Evolutionary conservation across 768 basidiomycete species (phyloP).

Genomic region (Podaxis sp.): DNA sequence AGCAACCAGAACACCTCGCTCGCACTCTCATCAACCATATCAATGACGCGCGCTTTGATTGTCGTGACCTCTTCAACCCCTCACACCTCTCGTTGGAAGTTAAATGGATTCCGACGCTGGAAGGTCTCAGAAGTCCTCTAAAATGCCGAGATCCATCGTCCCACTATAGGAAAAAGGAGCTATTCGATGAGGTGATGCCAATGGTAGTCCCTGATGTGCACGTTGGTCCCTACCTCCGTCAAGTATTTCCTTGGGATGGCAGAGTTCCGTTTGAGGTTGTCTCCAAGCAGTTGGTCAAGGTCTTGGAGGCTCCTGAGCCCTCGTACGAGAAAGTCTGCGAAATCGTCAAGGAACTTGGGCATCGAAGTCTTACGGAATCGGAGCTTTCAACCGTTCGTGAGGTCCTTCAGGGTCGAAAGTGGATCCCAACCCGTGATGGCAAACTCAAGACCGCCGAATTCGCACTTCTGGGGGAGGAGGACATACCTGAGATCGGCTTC

Average conservation of each 20-base stretch:
- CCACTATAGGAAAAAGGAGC: slow-evolving; percentile 19
- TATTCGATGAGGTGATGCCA: slow-evolving; percentile 42
- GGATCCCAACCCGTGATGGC: slow-evolving; percentile 35
- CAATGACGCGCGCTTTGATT: neutral
- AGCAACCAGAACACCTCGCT: slow-evolving; percentile 1
- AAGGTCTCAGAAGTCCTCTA: slow-evolving; percentile 28
- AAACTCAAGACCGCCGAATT: slow-evolving; percentile 20
- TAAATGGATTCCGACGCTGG: slow-evolving; percentile 39
- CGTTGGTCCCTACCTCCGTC: slow-evolving; percentile 29
- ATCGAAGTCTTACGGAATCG: slow-evolving; percentile 18
- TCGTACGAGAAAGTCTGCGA: slow-evolving; percentile 19
- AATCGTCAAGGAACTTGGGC: slow-evolving; percentile 32
- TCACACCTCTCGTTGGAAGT: slow-evolving; percentile 4
- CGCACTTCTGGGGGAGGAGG: slow-evolving; percentile 24
- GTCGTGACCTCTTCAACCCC: neutral
- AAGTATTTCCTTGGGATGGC: slow-evolving; percentile 39
- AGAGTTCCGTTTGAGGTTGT: slow-evolving; percentile 32
- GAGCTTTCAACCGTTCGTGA: slow-evolving; percentile 20
- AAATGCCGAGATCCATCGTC: slow-evolving; percentile 28
- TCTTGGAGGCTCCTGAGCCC: slow-evolving; percentile 18
- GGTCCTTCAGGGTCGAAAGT: slow-evolving; percentile 23
- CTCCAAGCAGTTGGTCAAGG: slow-evolving; percentile 30
- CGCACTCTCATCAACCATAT: slow-evolving; percentile 3
- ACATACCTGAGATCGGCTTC: slow-evolving; percentile 26
- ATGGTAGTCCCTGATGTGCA: slow-evolving; percentile 26